Evolutionary conservation across 1,284 basidiomycete species (phyloP).

Genomic region (Anthracocystis panici-leucophaei): DNA sequence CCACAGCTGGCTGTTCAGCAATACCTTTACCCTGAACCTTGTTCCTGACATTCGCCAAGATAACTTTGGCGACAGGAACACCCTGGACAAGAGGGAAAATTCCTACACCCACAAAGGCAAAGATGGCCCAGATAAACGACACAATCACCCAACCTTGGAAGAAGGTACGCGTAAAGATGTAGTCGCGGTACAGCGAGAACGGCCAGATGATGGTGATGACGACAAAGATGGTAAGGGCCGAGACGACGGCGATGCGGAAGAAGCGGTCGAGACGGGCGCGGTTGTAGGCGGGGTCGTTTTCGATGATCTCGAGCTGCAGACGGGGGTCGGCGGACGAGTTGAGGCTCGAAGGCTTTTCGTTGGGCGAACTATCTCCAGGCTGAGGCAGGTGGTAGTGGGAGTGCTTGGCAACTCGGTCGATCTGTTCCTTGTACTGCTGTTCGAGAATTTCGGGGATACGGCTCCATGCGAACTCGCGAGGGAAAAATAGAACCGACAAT

Average conservation of each 20-base stretch:
- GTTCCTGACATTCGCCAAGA: constrained; percentile 25
- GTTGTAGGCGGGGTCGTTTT: constrained; percentile 41
- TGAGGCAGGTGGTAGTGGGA: constrained; percentile 8
- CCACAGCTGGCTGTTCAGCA: no score
- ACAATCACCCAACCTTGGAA: constrained; percentile 67
- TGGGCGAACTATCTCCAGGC: background rate
- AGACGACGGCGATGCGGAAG: constrained; percentile 39
- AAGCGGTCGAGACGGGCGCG: constrained; percentile 35
- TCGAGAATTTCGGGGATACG: constrained; percentile 43
- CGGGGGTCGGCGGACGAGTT: constrained; percentile 18
- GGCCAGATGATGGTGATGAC: constrained; percentile 68
- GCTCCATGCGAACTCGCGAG: constrained; percentile 56
- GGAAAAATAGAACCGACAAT: constrained; percentile 45
- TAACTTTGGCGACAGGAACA: constrained; percentile 44
- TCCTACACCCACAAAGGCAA: constrained; percentile 58
- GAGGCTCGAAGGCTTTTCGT: constrained; percentile 24
- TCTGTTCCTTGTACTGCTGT: constrained; percentile 30
- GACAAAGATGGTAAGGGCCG: constrained; percentile 49
- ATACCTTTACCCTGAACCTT: constrained; percentile 6
- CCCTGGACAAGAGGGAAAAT: constrained; percentile 62
- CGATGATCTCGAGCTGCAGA: constrained; percentile 47
- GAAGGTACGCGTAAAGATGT: constrained; percentile 65
- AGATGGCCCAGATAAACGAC: constrained; percentile 61
- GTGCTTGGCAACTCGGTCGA: constrained; percentile 23
- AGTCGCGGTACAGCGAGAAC: constrained; percentile 65